Percentiles rank a stretch among this genome's conserved stretches.
Conservation (phyloP, 495 filamentous ascomycete genomes). For the Penicillium cosmopolitanum region DNA sequence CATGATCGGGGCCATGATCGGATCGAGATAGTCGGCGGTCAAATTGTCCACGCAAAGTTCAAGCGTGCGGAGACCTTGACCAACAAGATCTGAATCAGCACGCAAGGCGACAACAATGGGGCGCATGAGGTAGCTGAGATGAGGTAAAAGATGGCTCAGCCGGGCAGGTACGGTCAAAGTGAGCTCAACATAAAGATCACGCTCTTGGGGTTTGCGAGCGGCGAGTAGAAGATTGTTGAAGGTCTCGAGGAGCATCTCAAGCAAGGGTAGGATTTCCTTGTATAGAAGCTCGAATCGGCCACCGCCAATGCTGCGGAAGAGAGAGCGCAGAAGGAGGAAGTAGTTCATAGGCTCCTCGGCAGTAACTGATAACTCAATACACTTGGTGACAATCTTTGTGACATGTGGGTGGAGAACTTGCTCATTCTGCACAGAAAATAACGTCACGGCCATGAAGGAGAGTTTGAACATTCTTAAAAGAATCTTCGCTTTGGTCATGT, state of each 20-base stretch:
- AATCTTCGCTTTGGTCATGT: constrained; percentile 88
- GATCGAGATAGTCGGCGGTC: constrained; percentile 95
- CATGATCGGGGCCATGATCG: constrained; percentile 98
- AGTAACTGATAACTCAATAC: constrained; percentile 91
- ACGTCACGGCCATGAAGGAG: constrained; percentile 98
- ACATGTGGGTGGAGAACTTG: constrained; percentile 94
- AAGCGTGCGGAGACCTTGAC: constrained; percentile 89
- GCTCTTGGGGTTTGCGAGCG: constrained; percentile 83
- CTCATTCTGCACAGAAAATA: constrained; percentile 94
- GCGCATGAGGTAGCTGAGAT: constrained; percentile 95
- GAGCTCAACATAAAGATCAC: constrained; percentile 96
- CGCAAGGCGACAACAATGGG: constrained; percentile 92
- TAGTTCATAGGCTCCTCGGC: constrained; percentile 99
- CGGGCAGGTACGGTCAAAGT: constrained; percentile 94
- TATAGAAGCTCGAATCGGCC: constrained; percentile 97
- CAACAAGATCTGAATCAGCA: constrained; percentile 89
- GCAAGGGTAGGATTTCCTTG: constrained; percentile 92
- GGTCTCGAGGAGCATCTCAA: constrained; percentile 97
- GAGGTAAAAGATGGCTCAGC: constrained; percentile 93
- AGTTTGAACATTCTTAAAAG: constrained; percentile 95
- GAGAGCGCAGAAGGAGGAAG: constrained; percentile 86
- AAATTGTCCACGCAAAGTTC: constrained; percentile 98
- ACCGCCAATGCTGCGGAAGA: constrained; percentile 96
- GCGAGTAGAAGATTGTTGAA: constrained; percentile 91
- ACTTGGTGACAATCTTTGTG: constrained; percentile 92